phyloP scores from a whole-genome alignment of 495 filamentous ascomycete genomes.

The Ramalina intermedia region DNA sequence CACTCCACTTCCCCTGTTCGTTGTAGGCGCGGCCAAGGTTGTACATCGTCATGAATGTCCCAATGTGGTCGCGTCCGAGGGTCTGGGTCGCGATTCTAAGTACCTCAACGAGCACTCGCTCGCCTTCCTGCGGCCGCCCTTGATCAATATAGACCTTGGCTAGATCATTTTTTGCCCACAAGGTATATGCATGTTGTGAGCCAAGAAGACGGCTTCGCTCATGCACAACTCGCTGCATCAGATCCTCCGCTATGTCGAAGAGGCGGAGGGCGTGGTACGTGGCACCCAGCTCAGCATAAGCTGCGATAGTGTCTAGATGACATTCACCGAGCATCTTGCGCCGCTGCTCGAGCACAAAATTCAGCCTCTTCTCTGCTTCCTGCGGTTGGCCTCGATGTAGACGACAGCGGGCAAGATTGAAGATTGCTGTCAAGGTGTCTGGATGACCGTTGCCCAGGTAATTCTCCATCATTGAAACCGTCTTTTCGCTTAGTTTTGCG shows the following conservation, averaged over 20 bases:
- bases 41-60: constrained; percentile 19
- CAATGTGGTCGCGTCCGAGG: constrained; percentile 17
- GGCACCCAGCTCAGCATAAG: constrained; percentile 16
- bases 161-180: constrained; percentile 23
- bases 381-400: constrained; percentile 12
- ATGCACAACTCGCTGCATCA: constrained; percentile 14
- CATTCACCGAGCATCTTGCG: constrained; percentile 9
- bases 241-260: constrained; percentile 11
- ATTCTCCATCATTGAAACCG: constrained; percentile 9
- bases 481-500: constrained; percentile 10
- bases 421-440: constrained; percentile 13
- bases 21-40: constrained; percentile 21
- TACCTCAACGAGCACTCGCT: constrained; percentile 17
- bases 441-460: constrained; percentile 13
- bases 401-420: constrained; percentile 17
- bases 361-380: constrained; percentile 5
- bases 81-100: constrained; percentile 16
- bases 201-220: constrained; percentile 18
- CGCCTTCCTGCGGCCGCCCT: constrained; percentile 14
- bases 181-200: constrained; percentile 22
- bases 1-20: constrained; percentile 13
- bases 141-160: constrained; percentile 21
- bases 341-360: constrained; percentile 9
- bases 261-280: constrained; percentile 8
- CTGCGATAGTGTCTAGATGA: constrained; percentile 15